Percentiles rank a stretch among this genome's conserved stretches.
These are phyloP conservation scores for Phytopythium litorale DNA, from an alignment of 352 stramenopile species.

Conservation along the genomic window DNA sequence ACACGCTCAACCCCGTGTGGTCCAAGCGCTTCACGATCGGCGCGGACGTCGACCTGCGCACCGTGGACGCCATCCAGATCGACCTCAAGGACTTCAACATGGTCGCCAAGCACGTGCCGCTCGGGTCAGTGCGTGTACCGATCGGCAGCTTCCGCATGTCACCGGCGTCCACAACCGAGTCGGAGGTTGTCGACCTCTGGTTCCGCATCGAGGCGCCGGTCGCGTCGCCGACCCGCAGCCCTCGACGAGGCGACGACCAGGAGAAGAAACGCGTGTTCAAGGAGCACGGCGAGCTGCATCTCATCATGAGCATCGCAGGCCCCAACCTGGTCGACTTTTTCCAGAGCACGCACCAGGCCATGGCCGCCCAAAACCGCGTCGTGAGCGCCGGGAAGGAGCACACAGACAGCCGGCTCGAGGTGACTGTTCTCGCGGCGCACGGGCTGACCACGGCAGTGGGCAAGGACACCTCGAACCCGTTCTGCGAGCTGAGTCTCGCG, in stretches of 20 bases:
- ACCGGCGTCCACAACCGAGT: slow-evolving; percentile 48
- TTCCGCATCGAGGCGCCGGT: slow-evolving; percentile 56
- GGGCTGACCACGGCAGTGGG: slow-evolving; percentile 51
- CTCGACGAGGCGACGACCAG: slow-evolving; percentile 14
- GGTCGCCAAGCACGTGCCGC: slow-evolving; percentile 39
- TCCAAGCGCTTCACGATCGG: slow-evolving; percentile 45
- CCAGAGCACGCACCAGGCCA: slow-evolving; percentile 29
- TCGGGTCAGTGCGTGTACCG: slow-evolving; percentile 56
- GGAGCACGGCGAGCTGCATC: slow-evolving; percentile 52
- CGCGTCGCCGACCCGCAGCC: background rate
- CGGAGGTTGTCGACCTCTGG: slow-evolving; percentile 59
- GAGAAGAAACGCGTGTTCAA: slow-evolving; percentile 41
- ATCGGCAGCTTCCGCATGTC: slow-evolving; percentile 65
- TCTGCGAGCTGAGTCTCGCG: slow-evolving; percentile 54
- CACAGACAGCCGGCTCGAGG: slow-evolving; percentile 67
- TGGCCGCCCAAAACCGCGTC: slow-evolving; percentile 34
- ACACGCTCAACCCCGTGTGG: slow-evolving; percentile 55
- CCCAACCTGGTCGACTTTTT: slow-evolving; percentile 70
- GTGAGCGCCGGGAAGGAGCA: slow-evolving; percentile 48
- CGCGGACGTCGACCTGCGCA: slow-evolving; percentile 43
- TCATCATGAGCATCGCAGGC: slow-evolving; percentile 61
- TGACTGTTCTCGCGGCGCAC: slow-evolving; percentile 46
- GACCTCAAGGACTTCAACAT: slow-evolving; percentile 63
- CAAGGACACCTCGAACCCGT: slow-evolving; percentile 63
- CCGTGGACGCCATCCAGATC: slow-evolving; percentile 53